A percentile compares a stretch with the other conserved stretches of the same genome.
Evolutionary conservation across 805 yeast genomes (phyloP).

Genomic region (Nakazawaea siamensis): DNA sequence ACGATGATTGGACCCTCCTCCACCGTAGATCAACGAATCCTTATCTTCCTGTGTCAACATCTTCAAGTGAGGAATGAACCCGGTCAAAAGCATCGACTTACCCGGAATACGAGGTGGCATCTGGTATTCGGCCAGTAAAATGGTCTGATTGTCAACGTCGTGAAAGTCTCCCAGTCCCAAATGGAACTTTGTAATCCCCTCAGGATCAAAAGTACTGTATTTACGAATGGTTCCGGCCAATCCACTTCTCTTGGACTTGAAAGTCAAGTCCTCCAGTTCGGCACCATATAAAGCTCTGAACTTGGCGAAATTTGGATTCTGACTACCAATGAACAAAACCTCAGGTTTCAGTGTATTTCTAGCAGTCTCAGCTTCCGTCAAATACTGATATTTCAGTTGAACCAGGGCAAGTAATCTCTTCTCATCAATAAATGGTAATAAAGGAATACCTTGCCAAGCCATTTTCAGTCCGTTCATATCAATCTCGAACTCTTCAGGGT

Average conservation of each 20-base stretch:
- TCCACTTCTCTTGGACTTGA: constrained; percentile 44
- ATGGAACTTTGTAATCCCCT: constrained; percentile 33
- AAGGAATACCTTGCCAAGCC: constrained; percentile 93
- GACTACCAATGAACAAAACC: constrained; percentile 57
- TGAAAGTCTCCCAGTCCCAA: constrained; percentile 36
- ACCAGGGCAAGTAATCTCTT: constrained; percentile 62
- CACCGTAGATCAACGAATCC: constrained; percentile 46
- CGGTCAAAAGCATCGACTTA: constrained; percentile 80
- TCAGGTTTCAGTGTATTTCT: constrained; percentile 70
- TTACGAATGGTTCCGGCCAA: constrained; percentile 48
- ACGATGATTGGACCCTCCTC: constrained; percentile 24
- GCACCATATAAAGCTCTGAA: constrained; percentile 36
- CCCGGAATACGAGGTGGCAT: constrained; percentile 53
- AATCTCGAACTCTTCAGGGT: constrained; percentile 79
- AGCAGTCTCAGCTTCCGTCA: constrained; percentile 58
- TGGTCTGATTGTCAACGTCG: constrained; percentile 29
- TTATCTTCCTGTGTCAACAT: constrained; percentile 64
- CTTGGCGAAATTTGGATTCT: constrained; percentile 40
- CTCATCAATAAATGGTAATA: constrained; percentile 88
- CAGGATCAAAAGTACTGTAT: constrained; percentile 26
- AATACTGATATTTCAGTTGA: constrained; percentile 47
- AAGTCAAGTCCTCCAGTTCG: constrained; percentile 20
- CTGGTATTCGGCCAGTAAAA: constrained; percentile 39
- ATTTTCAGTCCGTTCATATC: constrained; percentile 95
- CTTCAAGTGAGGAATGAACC: constrained; percentile 55